phyloP scores from a whole-genome alignment of 2,329 filamentous ascomycete species.

The Epichloe hybrida region DNA sequence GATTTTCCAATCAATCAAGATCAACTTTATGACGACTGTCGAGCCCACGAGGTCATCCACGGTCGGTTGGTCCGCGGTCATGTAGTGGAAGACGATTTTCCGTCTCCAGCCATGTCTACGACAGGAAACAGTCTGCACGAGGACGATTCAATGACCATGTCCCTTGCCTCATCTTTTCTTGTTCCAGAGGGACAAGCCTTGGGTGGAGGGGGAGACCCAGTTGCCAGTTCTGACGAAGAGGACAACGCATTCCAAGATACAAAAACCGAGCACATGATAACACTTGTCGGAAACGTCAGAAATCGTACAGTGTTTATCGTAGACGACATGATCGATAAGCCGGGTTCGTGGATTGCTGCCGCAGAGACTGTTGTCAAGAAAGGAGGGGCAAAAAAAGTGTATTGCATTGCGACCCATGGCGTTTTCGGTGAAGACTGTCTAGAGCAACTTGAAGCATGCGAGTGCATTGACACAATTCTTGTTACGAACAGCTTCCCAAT shows the following conservation, averaged over 20 bases:
- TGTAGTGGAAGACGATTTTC: slow-evolving; percentile 86
- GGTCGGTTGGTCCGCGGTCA: slow-evolving; percentile 86
- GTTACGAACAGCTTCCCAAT: slow-evolving; percentile 98
- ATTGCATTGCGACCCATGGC: slow-evolving; percentile 94
- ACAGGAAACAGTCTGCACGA: slow-evolving; percentile 51
- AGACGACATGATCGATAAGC: slow-evolving; percentile 98
- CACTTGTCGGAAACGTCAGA: slow-evolving; percentile 88
- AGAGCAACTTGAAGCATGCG: slow-evolving; percentile 79
- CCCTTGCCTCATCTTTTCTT: slow-evolving; percentile 69
- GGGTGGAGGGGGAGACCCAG: slow-evolving; percentile 73
- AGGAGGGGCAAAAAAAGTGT: slow-evolving; percentile 78
- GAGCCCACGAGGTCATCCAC: slow-evolving; percentile 79
- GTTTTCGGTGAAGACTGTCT: slow-evolving; percentile 85
- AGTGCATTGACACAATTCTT: slow-evolving; percentile 85
- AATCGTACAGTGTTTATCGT: slow-evolving; percentile 84
- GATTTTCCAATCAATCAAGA: slow-evolving; percentile 21
- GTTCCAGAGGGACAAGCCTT: slow-evolving; percentile 54
- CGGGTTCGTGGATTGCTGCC: slow-evolving; percentile 91
- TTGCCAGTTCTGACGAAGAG: slow-evolving; percentile 78
- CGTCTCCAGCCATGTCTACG: slow-evolving; percentile 60
- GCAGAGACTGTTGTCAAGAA: slow-evolving; percentile 93
- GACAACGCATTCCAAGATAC: slow-evolving; percentile 76
- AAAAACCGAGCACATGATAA: slow-evolving; percentile 85
- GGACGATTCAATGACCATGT: slow-evolving; percentile 73
- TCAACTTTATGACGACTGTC: slow-evolving; percentile 59